Evolutionary conservation across 495 filamentous ascomycete genomes (phyloP), one percentile per base, ranked within the genome.

Genomic region (Penicillium alfredii): DNA sequence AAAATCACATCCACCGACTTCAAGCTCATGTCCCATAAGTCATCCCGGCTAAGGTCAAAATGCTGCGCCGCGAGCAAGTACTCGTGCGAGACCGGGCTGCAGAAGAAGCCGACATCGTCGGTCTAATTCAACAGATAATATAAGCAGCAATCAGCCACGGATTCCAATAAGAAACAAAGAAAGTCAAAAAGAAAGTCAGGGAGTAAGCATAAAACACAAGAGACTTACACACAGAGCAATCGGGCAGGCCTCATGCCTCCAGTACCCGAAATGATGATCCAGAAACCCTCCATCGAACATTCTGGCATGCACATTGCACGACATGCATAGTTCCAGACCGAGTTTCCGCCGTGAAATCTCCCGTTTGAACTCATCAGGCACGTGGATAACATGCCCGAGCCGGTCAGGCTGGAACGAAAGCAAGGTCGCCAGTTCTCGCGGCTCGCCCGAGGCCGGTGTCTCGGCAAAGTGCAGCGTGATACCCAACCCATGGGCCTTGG

Each of bases 101-200:
- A 79, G 39, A 94, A 90, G 24, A 92, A 75, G 2, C 86, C 87
- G 13, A 94, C 84, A 60, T 93, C 86, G 59, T 93, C 86, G 1
- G 86, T 93, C 85, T 89, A 43, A 15, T 10, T 13, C 18, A 10
- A 23, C 3, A n/a, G 6, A 27, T 12, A 29, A 15, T 14, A 19
- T 41, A 19, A 53, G 29, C 14, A 19, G 36, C 29, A 39, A 27
- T 16, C 4, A n/a, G n/a, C n/a, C n/a, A n/a, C n/a, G n/a, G n/a
- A n/a, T n/a, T 26, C 16, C 10, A 29, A n/a, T 1, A 30, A 28
- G 4, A 15, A 16, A 9, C 14, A 35, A 32, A 33, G 2, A 8
- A 40, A 13, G 6, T 11, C 17, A 44, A 30, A 30, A 45, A 35
- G 10, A 33, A 45, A 17, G 28, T 45, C 20, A 15, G 14, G 16